These are phyloP conservation scores for Podospora bellae-mahoneyi DNA, from an alignment of 495 filamentous ascomycete genomes.

Conservation along the genomic window DNA sequence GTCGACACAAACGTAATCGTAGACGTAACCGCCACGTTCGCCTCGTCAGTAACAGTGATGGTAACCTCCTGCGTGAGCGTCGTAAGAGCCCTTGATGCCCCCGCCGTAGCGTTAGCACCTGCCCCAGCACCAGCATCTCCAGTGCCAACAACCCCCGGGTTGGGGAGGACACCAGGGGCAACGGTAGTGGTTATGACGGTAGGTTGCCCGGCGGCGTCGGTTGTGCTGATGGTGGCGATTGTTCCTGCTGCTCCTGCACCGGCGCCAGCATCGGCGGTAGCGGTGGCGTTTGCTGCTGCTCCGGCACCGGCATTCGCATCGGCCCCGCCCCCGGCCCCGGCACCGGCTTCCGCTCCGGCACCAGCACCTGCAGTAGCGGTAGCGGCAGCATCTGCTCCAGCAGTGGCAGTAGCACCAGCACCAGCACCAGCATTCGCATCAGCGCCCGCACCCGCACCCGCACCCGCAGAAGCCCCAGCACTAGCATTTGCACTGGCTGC, in stretches of 20 bases:
- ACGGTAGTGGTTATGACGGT: slow-evolving; percentile 9
- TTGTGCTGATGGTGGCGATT: slow-evolving; percentile 11
- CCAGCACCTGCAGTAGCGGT: not conserved
- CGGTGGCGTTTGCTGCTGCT: not conserved
- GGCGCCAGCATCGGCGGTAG: not conserved
- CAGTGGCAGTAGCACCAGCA: slow-evolving; percentile 3
- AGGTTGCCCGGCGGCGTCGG: slow-evolving; percentile 11
- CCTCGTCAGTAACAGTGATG: slow-evolving; percentile 13
- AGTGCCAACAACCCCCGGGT: not conserved
- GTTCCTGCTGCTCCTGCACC: not conserved
- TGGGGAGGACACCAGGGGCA: slow-evolving; percentile 9
- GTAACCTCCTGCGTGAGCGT: slow-evolving; percentile 18
- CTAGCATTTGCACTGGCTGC: not conserved
- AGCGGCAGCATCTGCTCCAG: not conserved
- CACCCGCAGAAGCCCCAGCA: not conserved
- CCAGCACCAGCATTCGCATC: not conserved
- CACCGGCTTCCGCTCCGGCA: not conserved
- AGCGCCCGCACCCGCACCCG: not conserved
- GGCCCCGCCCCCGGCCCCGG: not conserved
- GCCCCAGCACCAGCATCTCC: not conserved
- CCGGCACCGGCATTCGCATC: not conserved
- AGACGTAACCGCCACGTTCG: not conserved
- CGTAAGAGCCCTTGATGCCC: slow-evolving; percentile 7
- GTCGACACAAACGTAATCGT: slow-evolving; percentile 19
- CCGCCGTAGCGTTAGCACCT: not conserved